These are phyloP conservation scores for Mortierella antarctica DNA, from an alignment of 192 early-diverging fungal species.

Conservation along the genomic window DNA sequence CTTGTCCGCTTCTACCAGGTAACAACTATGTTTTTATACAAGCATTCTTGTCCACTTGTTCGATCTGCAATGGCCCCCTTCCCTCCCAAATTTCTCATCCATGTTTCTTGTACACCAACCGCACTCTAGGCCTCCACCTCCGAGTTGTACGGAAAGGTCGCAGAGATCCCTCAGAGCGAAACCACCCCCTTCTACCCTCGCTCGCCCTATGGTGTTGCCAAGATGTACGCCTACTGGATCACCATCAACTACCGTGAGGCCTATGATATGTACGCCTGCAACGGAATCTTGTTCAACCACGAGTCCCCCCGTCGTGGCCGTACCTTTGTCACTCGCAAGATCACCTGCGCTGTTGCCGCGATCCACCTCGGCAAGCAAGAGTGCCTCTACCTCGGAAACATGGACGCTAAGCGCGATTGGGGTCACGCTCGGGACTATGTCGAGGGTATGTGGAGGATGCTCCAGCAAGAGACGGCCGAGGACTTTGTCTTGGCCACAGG, in stretches of 20 bases:
- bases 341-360: constrained; percentile 78
- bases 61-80: not conserved
- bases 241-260: constrained; percentile 83
- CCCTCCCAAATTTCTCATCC: not conserved
- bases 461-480: constrained; percentile 76
- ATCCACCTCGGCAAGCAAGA: constrained; percentile 73
- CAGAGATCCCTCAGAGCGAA: constrained; percentile 80
- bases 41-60: not conserved
- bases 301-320: constrained; percentile 79
- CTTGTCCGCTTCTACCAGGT: constrained; percentile 71
- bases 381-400: constrained; percentile 78
- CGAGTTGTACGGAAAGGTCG: constrained; percentile 82
- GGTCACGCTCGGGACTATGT: constrained; percentile 82
- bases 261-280: constrained; percentile 82
- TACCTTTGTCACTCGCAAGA: constrained; percentile 84
- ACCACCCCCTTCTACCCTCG: constrained; percentile 85
- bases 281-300: constrained; percentile 83
- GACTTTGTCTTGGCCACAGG: constrained; percentile 82
- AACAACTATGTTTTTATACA: not conserved
- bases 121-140: constrained; percentile 73
- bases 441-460: constrained; percentile 85
- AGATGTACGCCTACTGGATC: constrained; percentile 85
- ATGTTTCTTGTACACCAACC: not conserved
- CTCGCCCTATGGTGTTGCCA: constrained; percentile 83
- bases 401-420: constrained; percentile 85